phyloP scores from a whole-genome alignment of 129 eudicot species.

The Dittrichia graveolens region DNA sequence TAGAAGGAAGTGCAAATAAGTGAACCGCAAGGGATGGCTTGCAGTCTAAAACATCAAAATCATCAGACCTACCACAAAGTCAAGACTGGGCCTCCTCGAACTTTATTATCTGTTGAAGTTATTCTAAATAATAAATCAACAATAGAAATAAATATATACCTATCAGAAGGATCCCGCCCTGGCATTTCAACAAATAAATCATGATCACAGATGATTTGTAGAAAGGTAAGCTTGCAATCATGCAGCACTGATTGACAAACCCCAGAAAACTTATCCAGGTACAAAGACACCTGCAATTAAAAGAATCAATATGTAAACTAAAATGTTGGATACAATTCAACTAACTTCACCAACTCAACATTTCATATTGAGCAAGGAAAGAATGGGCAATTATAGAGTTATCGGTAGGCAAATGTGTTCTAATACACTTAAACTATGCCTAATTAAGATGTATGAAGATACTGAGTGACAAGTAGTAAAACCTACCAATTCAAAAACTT shows the following conservation, averaged over 20 bases:
- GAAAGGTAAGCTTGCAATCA: constrained; percentile 98
- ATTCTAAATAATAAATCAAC: constrained; percentile 8
- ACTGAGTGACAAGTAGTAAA: constrained; percentile 15
- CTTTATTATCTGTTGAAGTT: constrained; percentile 1
- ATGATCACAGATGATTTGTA: constrained; percentile 96
- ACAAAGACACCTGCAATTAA: constrained; percentile 78
- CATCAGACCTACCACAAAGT: constrained; percentile 9
- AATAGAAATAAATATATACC: constrained; percentile 39
- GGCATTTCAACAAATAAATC: constrained; percentile 99
- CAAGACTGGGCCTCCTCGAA: constrained; percentile 14
- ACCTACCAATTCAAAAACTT: constrained; percentile 96
- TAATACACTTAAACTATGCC: constrained; percentile 6
- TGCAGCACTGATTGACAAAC: constrained; percentile 90
- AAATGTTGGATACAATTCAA: not conserved
- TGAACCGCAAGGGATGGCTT: not conserved
- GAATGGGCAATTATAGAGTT: not conserved
- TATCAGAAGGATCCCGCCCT: constrained; percentile 98
- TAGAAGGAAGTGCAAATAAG: not conserved
- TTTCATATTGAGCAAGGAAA: not conserved
- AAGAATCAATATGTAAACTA: constrained; percentile 13
- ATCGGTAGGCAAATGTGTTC: not conserved
- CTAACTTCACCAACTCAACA: not conserved
- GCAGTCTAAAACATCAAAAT: not conserved
- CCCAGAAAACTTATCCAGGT: constrained; percentile 96
- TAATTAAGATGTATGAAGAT: not conserved